Base-by-base conservation (phyloP, 1,284 basidiomycete genomes). In the Puccinia polysora region DNA sequence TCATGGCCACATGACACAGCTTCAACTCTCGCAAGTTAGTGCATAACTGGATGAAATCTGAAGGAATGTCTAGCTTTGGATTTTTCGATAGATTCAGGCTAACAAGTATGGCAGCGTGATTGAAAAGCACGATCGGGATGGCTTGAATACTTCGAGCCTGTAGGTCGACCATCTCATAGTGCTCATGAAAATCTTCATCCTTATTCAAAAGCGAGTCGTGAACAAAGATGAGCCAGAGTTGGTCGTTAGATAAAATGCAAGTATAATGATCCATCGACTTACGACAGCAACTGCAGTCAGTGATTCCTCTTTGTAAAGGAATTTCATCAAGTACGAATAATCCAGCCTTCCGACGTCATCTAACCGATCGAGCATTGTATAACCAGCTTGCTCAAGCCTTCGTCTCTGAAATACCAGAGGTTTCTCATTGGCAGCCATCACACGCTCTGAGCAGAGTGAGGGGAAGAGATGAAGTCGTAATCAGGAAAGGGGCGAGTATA, bases 1-100 rank as follows among this genome's bases (percentile, higher is more conserved):
- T 97, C 83, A 97, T 88, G 14, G 91, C 90, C 87, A 97, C 93
- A 76, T 91, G 87, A n/a, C 89, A 89, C 68, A 98, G 83, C 8
- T 89, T 86, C 62, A 99, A 85, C 77, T 95, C 92, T 63, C 88
- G 87, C 34, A 99, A 84, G 4, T 83, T 86, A 2, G 85, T 86
- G 78, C 93, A 97, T 10, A 89, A 86, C 80, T 97, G 91, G 64
- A 97, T 89, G 79, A 99, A 98, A 81, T 98, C 96, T 60, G 91
- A 86, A 0, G 96, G 96, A 43, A 98, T 88, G 79, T 98, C 95
- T 67, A 94, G 86, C 85, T 96, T 92, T 0, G 95, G 93, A 78
- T 98, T 99, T 73, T 89, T 87, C 2, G 93, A 95, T 7, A 98
- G 85, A 76, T 92, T 91, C 73, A 98, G 87, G 63, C 85, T 88